Evolutionary conservation across 345 rosid genomes (phyloP).

Genomic region (Clarkia xantiana): DNA sequence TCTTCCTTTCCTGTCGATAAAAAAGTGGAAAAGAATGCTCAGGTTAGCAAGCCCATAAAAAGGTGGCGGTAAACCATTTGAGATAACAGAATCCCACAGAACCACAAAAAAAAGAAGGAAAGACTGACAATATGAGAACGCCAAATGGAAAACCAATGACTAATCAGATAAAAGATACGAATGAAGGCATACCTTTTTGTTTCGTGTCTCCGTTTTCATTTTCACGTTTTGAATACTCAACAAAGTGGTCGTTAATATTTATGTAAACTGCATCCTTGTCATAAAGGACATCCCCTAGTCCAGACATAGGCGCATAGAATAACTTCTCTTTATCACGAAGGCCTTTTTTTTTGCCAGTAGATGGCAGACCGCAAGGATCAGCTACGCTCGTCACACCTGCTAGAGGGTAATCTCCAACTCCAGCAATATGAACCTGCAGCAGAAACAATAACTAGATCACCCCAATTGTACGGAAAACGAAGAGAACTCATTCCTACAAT

Average conservation of each 20-base stretch:
- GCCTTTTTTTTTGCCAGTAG: constrained; percentile 77
- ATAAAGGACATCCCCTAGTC: constrained; percentile 85
- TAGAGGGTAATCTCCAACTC: constrained; percentile 85
- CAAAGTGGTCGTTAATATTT: constrained; percentile 75
- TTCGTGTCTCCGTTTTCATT: constrained; percentile 32
- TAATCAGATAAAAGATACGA: background rate
- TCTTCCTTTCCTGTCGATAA: constrained; percentile 42
- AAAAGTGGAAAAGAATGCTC: background rate
- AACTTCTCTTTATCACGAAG: constrained; percentile 82
- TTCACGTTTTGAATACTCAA: constrained; percentile 72
- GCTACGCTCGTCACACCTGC: constrained; percentile 63
- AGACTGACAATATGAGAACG: background rate
- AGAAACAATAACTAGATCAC: background rate
- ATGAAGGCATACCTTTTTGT: constrained; percentile 38
- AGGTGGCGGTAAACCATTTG: too few species aligned
- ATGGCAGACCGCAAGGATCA: constrained; percentile 96
- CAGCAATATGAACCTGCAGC: constrained; percentile 85
- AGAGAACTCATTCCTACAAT: background rate
- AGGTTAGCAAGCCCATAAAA: background rate
- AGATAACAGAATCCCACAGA: background rate
- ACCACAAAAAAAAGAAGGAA: background rate
- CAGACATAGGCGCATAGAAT: constrained; percentile 96
- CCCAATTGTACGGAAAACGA: background rate
- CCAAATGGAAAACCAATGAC: background rate
- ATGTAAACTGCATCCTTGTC: constrained; percentile 98